phyloP scores from a whole-genome alignment of 306 rosid species.

The Ormosia emarginata region DNA sequence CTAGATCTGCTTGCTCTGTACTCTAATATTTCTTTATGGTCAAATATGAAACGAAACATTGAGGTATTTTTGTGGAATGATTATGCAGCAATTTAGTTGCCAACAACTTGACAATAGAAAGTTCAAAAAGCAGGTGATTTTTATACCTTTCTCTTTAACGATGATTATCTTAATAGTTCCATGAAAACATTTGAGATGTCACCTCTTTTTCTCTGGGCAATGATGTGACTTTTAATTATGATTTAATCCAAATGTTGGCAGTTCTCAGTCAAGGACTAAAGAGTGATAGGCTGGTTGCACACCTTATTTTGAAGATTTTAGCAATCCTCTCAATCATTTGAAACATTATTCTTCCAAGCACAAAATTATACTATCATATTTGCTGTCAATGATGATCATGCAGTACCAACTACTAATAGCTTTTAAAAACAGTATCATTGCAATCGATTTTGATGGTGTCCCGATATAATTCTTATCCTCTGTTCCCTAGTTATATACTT shows the following conservation, averaged over 20 bases:
- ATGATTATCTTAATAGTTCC: neutral
- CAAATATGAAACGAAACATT: constrained; percentile 23
- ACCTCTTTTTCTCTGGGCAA: neutral
- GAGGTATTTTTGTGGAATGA: constrained; percentile 5
- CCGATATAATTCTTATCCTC: neutral
- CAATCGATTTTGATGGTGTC: too few species aligned
- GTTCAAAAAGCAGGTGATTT: constrained; percentile 56
- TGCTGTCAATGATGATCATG: too few species aligned
- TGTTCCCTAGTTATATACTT: neutral
- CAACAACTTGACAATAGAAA: constrained; percentile 60
- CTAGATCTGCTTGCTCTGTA: neutral
- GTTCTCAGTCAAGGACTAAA: neutral
- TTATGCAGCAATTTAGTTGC: constrained; percentile 70
- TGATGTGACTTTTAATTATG: neutral
- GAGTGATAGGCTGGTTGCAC: neutral
- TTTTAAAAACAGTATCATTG: too few species aligned
- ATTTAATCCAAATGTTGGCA: neutral
- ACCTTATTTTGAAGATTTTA: too few species aligned
- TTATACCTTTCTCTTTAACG: neutral
- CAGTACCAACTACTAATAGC: too few species aligned
- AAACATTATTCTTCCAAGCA: too few species aligned
- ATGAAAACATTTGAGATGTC: neutral
- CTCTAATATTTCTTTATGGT: too few species aligned
- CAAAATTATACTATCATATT: too few species aligned
- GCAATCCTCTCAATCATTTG: too few species aligned